These are phyloP conservation scores for Cenococcum geophilum DNA, from an alignment of 495 filamentous ascomycete genomes.

Conservation along the genomic window DNA sequence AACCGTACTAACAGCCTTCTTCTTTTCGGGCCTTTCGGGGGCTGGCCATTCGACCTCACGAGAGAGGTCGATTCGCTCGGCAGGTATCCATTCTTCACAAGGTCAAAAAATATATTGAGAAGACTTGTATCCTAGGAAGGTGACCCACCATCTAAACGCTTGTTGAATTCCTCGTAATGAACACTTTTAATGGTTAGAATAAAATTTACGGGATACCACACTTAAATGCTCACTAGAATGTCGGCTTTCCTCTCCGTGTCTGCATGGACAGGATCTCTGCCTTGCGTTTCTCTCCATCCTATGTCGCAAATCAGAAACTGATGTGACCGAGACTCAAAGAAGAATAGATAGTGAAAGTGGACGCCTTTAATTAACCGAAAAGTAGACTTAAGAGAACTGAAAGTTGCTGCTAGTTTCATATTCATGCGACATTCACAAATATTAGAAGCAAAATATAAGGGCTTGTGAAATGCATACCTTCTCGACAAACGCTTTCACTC, in stretches of 20 bases:
- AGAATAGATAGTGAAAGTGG: too few species aligned
- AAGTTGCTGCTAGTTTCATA: not conserved
- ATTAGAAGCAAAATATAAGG: slow-evolving; percentile 4
- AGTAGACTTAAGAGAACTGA: not conserved
- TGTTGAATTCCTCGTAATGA: slow-evolving; percentile 99
- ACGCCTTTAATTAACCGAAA: too few species aligned
- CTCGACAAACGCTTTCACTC: slow-evolving; percentile 65
- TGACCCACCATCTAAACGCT: slow-evolving; percentile 64
- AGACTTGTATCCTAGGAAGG: too few species aligned
- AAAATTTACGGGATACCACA: slow-evolving; percentile 53
- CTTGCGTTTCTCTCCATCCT: slow-evolving; percentile 80
- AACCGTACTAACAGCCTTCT: slow-evolving; percentile 44
- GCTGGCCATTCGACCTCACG: slow-evolving; percentile 72
- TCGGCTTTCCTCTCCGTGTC: slow-evolving; percentile 72
- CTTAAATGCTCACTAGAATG: slow-evolving; percentile 52
- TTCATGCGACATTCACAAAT: not conserved
- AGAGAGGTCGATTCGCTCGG: slow-evolving; percentile 71
- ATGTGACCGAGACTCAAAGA: not conserved
- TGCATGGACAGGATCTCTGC: slow-evolving; percentile 88
- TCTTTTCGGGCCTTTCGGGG: slow-evolving; percentile 65
- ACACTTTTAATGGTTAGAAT: slow-evolving; percentile 40
- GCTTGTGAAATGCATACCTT: slow-evolving; percentile 47
- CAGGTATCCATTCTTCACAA: slow-evolving; percentile 69
- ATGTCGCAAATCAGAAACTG: slow-evolving; percentile 24
- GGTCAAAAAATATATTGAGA: too few species aligned